These are phyloP conservation scores for Cyamopsis tetragonoloba DNA, from an alignment of 306 rosid species.

Conservation along the genomic window DNA sequence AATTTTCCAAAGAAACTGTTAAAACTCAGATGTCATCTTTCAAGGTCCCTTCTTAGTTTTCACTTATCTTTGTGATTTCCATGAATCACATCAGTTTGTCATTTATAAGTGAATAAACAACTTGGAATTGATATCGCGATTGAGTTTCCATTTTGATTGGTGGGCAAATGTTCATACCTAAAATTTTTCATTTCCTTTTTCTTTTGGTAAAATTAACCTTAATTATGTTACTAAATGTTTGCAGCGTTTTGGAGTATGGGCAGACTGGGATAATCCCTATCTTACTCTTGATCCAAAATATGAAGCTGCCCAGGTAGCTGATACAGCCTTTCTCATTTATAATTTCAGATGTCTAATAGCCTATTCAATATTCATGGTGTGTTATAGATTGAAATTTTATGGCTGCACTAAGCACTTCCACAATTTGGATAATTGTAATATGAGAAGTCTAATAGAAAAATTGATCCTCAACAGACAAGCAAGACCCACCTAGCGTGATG, in stretches of 20 bases:
- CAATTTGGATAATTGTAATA: constrained; percentile 2
- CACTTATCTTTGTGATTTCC: constrained; percentile 16
- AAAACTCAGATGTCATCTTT: constrained; percentile 88
- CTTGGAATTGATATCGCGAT: neutral
- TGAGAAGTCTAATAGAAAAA: constrained; percentile 8
- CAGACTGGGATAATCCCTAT: constrained; percentile 74
- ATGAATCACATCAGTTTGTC: neutral
- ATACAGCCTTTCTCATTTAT: constrained; percentile 37
- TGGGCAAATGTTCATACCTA: constrained; percentile 4
- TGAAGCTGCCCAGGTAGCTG: constrained; percentile 85
- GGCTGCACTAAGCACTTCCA: neutral
- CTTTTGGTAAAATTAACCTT: neutral
- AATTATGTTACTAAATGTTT: constrained; percentile 41
- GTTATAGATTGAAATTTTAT: neutral
- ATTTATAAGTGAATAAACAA: neutral
- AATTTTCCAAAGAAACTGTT: constrained; percentile 81
- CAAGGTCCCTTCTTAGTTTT: constrained; percentile 40
- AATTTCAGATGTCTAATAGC: constrained; percentile 3
- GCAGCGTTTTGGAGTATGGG: constrained; percentile 89
- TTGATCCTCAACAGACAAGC: constrained; percentile 9
- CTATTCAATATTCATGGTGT: constrained; percentile 18
- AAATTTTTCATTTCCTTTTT: no score
- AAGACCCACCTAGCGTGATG: neutral
- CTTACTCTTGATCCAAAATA: constrained; percentile 79
- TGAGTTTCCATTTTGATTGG: neutral